Conservation (phyloP, 306 rosid genomes). For the Abrus precatorius region DNA sequence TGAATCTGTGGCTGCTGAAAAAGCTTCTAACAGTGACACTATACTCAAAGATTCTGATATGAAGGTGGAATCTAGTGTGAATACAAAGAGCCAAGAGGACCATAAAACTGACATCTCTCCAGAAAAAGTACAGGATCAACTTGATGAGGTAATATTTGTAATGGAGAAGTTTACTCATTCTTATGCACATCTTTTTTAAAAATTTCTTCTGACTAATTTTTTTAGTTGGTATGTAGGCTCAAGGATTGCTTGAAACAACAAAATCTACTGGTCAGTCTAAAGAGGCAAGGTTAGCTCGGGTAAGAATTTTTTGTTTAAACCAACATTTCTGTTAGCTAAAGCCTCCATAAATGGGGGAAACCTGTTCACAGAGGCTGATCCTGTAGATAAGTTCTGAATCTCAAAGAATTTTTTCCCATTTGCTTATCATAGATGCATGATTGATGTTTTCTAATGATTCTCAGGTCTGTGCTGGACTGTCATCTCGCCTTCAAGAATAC, state of each 20-base stretch:
- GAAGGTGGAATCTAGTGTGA: conserved; percentile 53
- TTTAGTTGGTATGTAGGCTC: conserved; percentile 89
- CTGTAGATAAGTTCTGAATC: conserved; percentile 32
- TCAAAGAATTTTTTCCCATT: conserved; percentile 38
- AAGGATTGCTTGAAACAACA: conserved; percentile 88
- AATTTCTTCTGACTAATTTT: conserved; percentile 61
- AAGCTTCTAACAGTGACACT: conserved; percentile 53
- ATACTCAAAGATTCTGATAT: conserved; percentile 54
- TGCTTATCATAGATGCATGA: conserved; percentile 37
- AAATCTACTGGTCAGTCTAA: conserved; percentile 94
- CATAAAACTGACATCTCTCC: conserved; percentile 61
- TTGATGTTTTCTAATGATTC: conserved; percentile 48
- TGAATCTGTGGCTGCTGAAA: conserved; percentile 56
- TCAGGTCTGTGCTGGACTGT: conserved; percentile 98
- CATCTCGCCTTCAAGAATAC: conserved; percentile 96
- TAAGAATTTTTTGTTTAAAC: conserved; percentile 55
- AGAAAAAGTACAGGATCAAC: conserved; percentile 78
- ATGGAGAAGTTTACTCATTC: conserved; percentile 35
- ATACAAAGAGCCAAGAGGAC: conserved; percentile 63
- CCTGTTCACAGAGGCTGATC: conserved; percentile 36
- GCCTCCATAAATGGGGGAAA: conserved; percentile 29
- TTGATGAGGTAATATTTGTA: conserved; percentile 82
- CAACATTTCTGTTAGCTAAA: conserved; percentile 34
- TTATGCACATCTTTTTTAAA: conserved; percentile 33
- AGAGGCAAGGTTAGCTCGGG: conserved; percentile 99